Evolutionary conservation across 2,329 filamentous ascomycete species (phyloP).

Genomic region (Fusarium subglutinans): DNA sequence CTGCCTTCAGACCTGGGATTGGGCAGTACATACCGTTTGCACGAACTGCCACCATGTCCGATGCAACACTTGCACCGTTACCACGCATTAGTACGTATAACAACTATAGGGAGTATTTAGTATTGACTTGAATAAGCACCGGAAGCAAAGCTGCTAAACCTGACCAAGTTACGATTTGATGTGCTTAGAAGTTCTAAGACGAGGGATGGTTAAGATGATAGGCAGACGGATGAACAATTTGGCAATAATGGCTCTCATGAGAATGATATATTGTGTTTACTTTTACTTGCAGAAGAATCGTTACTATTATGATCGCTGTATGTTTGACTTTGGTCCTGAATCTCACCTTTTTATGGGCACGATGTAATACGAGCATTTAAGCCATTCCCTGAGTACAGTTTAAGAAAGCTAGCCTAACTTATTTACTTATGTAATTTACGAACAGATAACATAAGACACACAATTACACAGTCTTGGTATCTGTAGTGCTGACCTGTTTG

Average conservation of each 20-base stretch:
- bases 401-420: not conserved
- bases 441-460: not conserved
- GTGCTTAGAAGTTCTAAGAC: too few relatives aligned
- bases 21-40: not conserved
- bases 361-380: not conserved
- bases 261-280: not conserved
- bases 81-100: not conserved
- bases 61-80: not conserved
- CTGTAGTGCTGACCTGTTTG: not conserved
- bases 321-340: not conserved
- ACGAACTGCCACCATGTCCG: not conserved
- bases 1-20: not conserved
- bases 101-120: rapidly evolving
- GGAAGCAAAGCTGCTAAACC: not conserved
- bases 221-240: not conserved
- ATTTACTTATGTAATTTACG: not conserved
- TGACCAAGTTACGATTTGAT: not conserved
- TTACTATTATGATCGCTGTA: not conserved
- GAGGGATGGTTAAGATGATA: not conserved
- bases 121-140: not conserved
- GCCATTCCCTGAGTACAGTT: rapidly evolving
- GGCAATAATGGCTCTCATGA: not conserved
- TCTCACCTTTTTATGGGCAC: not conserved
- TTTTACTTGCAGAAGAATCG: not conserved
- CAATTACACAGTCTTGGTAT: rapidly evolving